Conservation (phyloP, 306 rosid species). For the Citrullus amarus region DNA sequence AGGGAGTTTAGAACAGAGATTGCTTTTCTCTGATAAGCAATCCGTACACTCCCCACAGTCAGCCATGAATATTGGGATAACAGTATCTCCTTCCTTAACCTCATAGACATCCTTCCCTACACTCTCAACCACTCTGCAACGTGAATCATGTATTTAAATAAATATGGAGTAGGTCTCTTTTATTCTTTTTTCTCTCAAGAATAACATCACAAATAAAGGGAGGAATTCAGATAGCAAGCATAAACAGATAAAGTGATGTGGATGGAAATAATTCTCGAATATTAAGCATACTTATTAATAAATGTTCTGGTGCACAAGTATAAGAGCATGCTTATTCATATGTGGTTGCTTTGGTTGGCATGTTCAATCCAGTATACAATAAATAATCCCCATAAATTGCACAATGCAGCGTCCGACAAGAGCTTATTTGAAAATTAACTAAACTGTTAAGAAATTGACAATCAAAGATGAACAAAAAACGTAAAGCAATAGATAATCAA, state of each 20-base stretch:
- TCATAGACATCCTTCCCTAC: constrained; percentile 62
- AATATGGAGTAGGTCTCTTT: not conserved
- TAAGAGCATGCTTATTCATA: too few relatives aligned
- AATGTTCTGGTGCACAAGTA: too few relatives aligned
- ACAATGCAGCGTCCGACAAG: too few relatives aligned
- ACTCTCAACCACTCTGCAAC: constrained; percentile 62
- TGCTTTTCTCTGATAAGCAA: constrained; percentile 58
- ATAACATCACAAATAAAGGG: too few relatives aligned
- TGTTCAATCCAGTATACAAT: not conserved
- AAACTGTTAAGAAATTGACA: too few relatives aligned
- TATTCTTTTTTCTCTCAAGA: not conserved
- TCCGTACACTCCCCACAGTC: constrained; percentile 60
- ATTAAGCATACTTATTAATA: not conserved
- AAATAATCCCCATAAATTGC: not conserved
- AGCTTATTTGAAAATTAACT: too few relatives aligned
- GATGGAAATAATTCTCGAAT: not conserved
- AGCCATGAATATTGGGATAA: constrained; percentile 50
- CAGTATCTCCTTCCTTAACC: constrained; percentile 57
- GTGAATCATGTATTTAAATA: not conserved
- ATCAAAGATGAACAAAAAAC: too few relatives aligned
- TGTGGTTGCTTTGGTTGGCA: not conserved
- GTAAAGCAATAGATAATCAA: too few relatives aligned
- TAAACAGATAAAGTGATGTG: not conserved
- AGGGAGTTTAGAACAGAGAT: constrained; percentile 53
- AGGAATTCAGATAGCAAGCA: not conserved